phyloP scores from a whole-genome alignment of 306 rosid species.

The Arachis stenosperma region DNA sequence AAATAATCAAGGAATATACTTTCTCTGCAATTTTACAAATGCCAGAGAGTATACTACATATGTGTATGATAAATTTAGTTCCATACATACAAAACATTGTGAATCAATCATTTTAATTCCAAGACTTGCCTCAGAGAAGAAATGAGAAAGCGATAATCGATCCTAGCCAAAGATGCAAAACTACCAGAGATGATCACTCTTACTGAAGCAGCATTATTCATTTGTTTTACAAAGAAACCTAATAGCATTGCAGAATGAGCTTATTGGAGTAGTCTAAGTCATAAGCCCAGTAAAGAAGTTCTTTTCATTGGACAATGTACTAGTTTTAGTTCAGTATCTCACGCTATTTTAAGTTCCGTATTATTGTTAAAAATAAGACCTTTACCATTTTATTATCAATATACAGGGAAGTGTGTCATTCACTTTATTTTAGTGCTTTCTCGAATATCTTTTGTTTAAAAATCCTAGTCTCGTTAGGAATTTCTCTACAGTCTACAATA shows the following conservation, averaged over 20 bases:
- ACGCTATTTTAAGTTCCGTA: not conserved
- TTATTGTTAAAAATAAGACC: not conserved
- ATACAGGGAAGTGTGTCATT: not conserved
- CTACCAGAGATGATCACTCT: not conserved
- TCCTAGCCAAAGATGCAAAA: not conserved
- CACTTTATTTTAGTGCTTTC: not conserved
- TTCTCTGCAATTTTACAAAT: too few species aligned
- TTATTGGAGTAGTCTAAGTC: not conserved
- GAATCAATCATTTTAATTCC: not conserved
- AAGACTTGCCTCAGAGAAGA: not conserved
- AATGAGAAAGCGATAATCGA: not conserved
- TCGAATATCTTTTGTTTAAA: not conserved
- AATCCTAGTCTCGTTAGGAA: too few species aligned
- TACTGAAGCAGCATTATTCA: not conserved
- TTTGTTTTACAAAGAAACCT: not conserved
- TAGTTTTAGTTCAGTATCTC: not conserved
- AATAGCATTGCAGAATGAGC: not conserved
- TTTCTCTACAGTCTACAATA: too few species aligned
- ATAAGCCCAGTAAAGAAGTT: not conserved
- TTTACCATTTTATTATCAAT: too few species aligned
- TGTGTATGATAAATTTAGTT: not conserved
- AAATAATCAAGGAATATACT: too few species aligned
- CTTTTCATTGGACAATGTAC: not conserved
- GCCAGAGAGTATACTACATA: too few species aligned
- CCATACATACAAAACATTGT: too few species aligned